Conservation (phyloP, 345 rosid species). For the Nephelium lappaceum region DNA sequence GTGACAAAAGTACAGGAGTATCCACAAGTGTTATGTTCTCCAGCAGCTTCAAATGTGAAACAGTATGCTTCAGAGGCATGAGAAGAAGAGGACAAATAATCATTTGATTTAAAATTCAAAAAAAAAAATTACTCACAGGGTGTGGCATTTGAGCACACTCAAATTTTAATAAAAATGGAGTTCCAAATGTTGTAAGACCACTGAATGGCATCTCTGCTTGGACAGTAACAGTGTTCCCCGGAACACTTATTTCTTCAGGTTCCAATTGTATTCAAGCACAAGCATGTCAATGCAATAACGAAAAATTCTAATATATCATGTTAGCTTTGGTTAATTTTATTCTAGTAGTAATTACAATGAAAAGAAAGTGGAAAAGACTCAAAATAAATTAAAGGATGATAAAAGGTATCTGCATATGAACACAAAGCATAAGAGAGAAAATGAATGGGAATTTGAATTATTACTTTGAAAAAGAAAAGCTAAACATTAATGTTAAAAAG, state of each 20-base stretch:
- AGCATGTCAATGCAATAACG: slow-evolving; percentile 4
- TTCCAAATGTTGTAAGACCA: slow-evolving; percentile 90
- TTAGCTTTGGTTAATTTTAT: background rate
- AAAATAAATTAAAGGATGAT: slow-evolving; percentile 16
- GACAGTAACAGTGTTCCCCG: slow-evolving; percentile 89
- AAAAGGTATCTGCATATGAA: background rate
- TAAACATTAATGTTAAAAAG: too few species aligned
- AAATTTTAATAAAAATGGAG: slow-evolving; percentile 89
- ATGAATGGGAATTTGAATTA: too few species aligned
- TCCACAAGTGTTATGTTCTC: slow-evolving; percentile 91
- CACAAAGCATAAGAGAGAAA: background rate
- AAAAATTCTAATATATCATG: background rate
- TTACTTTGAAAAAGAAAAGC: too few species aligned
- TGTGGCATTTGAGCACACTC: slow-evolving; percentile 99
- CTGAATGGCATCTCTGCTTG: slow-evolving; percentile 96
- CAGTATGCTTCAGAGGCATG: slow-evolving; percentile 14
- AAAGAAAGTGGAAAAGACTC: background rate
- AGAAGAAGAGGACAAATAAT: slow-evolving; percentile 13
- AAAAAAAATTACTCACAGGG: slow-evolving; percentile 56
- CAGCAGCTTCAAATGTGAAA: slow-evolving; percentile 59
- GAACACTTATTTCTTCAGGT: slow-evolving; percentile 94
- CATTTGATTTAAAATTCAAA: slow-evolving; percentile 13
- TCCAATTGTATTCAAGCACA: slow-evolving; percentile 61
- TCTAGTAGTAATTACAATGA: background rate
- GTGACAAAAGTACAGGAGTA: slow-evolving; percentile 92